phyloP scores from a whole-genome alignment of 2,329 filamentous ascomycete genomes.

The Furcasterigmium sp. region DNA sequence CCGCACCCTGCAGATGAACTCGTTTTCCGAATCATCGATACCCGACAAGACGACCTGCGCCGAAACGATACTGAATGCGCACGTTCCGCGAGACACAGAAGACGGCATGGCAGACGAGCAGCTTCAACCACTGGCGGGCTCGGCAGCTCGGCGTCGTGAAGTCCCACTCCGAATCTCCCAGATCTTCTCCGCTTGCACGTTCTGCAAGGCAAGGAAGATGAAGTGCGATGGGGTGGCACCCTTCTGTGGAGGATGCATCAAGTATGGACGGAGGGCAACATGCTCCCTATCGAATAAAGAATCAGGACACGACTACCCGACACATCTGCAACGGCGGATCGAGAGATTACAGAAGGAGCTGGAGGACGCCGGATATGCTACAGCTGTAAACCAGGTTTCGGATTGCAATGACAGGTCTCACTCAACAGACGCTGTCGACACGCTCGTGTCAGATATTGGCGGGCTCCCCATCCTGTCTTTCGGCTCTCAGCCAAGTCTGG shows the following conservation, averaged over 20 bases:
- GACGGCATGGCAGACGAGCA: no score
- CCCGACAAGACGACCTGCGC: no score
- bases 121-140: no score
- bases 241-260: slow-evolving; percentile 15
- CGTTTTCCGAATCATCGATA: no score
- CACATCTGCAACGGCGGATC: slow-evolving; percentile 13
- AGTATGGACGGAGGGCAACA: slow-evolving; percentile 13
- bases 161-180: slow-evolving; percentile 11
- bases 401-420: not conserved
- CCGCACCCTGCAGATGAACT: no score
- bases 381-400: not conserved
- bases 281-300: slow-evolving; percentile 12
- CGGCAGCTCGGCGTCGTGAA: no score
- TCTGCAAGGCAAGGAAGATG: slow-evolving; percentile 18
- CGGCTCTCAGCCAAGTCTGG: slow-evolving; percentile 6
- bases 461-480: slow-evolving; percentile 15
- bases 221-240: slow-evolving; percentile 16
- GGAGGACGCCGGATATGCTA: not conserved
- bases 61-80: no score
- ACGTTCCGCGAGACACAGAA: no score
- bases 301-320: slow-evolving; percentile 14
- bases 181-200: slow-evolving; percentile 16
- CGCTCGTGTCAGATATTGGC: slow-evolving; percentile 17
- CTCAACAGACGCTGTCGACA: slow-evolving; percentile 11
- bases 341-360: slow-evolving; percentile 8